Base-by-base conservation (phyloP, 805 yeast genomes). In the Zygotorulaspora danielsina region DNA sequence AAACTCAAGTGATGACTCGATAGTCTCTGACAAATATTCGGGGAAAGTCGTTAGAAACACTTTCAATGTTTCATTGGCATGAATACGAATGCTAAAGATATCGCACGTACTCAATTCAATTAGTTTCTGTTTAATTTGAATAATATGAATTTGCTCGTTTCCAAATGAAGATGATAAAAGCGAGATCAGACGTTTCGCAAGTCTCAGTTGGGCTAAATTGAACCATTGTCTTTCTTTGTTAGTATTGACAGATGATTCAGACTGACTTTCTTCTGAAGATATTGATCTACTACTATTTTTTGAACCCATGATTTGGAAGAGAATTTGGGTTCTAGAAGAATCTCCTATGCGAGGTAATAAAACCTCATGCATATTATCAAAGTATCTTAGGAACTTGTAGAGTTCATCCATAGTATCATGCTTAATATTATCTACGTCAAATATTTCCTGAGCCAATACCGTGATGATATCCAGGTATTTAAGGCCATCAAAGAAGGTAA, bases 81-180 rank as follows among this genome's bases (percentile, higher is more conserved):
- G 57, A 4, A 70, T 58, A 41, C 80, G 65, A 5, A 72, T 52
- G 24, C 63, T 61, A 38, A 66, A 69, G 19, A 64, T 65, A 19
- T 64, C 62, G 28, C 67, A 61, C 6, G 64, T 55, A 24, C 70
- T 57, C 6, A 75, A 49, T 15, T 59, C 57, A 38, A 69, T 53
- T 2, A 75, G 44, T 15, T 57, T 59, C 1, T 50, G 38, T 22
- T 68, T 60, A 0, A 73, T 53, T 17, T 61, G 56, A 0, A 47
- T 45, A 5, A 59, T 45, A 5, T 55, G 39, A n/a, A 50, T 43
- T n/a, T 50, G 53, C 28, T 61, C 63, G 13, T 45, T 41, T 4
- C 46, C 46, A 31, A 62, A 57, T 1, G 63, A 53, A 4, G 65
- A 59, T 4, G 63, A 58, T 8, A 64, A 41, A 18, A 44, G 48